Base-by-base conservation (phyloP, 2,329 filamentous ascomycete species). In the Aspergillus fischeri region DNA sequence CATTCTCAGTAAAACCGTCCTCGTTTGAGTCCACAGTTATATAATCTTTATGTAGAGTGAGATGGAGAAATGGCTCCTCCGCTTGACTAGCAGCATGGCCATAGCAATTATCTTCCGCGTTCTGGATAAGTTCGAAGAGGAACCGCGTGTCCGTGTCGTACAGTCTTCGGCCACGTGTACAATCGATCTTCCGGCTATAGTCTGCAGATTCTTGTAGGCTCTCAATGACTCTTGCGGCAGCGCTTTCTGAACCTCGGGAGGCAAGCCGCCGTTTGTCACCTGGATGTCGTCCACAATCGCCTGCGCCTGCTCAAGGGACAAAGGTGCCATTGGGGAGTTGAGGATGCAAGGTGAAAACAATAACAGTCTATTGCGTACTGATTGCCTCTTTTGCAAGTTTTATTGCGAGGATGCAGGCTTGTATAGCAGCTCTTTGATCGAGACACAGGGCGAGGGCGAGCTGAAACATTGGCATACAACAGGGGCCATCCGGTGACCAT, bases 101-200 rank as follows among this genome's bases (percentile, higher is more conserved):
- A 60, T 78, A 83, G 10, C 56, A 54, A 55, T 82, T 82, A 63
- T 83, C 80, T 48, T 84, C 81, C 4, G 80, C 80, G 62, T 84
- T 84, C 58, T 83, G 81, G 0, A 84, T 72, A 1, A 84, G 63
- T 63, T 84, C 81, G 35, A 81, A 79, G 0, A 84, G 66, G 60
- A 83, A 84, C 32, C 78, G 73, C 0, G 78, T 71, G 2, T 65
- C 57, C 14, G 62, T 70, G 29, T 63, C 62, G 55, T 78, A 75
- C 4, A 75, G 41, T 60, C 50, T 21, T 56, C 6, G 8, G 41
- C 54, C 7, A 56, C 54, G 6, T 56, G 54, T 24, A 11, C 21
- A 6, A 56, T 56, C 17, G 54, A 52, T 1, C 49, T 20, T 11
- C 54, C 54, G 11, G 54, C 54, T 1, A 56, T 56, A 4, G 49